Base-by-base conservation (phyloP, 2,329 filamentous ascomycete genomes). In the Lasiodiplodia sp. region DNA sequence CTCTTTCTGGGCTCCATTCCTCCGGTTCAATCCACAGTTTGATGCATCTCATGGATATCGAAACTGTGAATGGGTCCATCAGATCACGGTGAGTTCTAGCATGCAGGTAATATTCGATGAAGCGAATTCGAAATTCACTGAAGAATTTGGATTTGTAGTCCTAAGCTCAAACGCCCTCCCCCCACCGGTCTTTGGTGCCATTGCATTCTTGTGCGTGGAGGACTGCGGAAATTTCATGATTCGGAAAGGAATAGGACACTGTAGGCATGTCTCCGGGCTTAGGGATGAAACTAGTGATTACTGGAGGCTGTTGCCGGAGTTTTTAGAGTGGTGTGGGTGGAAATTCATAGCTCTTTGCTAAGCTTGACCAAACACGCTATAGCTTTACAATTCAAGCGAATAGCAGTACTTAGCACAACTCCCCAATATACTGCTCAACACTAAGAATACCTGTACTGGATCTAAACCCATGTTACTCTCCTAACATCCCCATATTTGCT, bases 51-150 rank as follows among this genome's bases (percentile, higher is more conserved):
- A 1, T 34, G 31, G 31, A 34, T 34, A 34, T 10, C 31, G 8
- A 34, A 10, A 34, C 7, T 1, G 8, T 34, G 31, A 10, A 34
- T 34, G 31, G 31, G 8, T 10, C 1, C 31, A 10, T 34, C 6
- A 34, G 7, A 1, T 8, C 1, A 3, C 1, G 3, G 0, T 1
- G 1, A 1, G 1, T 31, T 1, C 1, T 7, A 1, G 7, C 8
- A 34, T 34, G 31, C 31, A 2, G 10, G 8, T 34, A 34, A 34
- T 23, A 0, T 51, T 51, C 21, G 47, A 51, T 21, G 47, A 51
- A 5, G 3, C n/a, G n/a, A 8, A 23, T 51, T 11, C 47, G 8
- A 21, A 52, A n/a, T 21, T 25, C n/a, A 52, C 21, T 2, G 6
- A 25, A n/a, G 3, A 34, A 2, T 10, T 2, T 44, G 40, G 18